A percentile compares a stretch with the other conserved stretches of the same genome.
These are phyloP conservation scores for Entamoeba nuttalli DNA, from an alignment of 208 protist genomes.

Conservation along the genomic window DNA sequence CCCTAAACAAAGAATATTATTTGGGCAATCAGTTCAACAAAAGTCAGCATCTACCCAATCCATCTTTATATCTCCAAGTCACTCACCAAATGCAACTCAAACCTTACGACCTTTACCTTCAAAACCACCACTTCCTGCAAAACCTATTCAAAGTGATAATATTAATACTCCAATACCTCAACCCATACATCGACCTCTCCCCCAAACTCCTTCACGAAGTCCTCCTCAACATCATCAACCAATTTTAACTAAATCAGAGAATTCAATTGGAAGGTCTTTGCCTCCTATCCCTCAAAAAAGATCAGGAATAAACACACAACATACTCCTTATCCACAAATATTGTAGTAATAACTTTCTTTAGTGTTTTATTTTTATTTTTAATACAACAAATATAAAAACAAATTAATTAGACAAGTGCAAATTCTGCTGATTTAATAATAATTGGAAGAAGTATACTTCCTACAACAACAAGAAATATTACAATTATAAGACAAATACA, in stretches of 20 bases:
- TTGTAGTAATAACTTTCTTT: no score
- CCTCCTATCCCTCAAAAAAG: background rate
- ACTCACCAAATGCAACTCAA: no score
- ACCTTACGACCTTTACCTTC: no score
- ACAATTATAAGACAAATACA: background rate
- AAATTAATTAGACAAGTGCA: background rate
- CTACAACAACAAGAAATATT: background rate
- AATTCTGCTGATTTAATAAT: background rate
- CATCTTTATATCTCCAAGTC: background rate
- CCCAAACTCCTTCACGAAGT: background rate
- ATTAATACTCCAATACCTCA: background rate
- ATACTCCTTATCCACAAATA: no score
- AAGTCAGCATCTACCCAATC: background rate
- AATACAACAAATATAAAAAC: no score
- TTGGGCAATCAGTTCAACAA: background rate
- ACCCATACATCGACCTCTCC: background rate
- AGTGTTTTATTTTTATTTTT: no score
- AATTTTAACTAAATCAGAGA: background rate
- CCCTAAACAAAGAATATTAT: background rate
- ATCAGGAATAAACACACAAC: background rate
- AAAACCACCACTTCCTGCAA: no score
- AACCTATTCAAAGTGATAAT: no score
- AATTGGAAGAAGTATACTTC: background rate
- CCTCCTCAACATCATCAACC: background rate
- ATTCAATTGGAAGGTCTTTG: background rate